These are phyloP conservation scores for Chalara sp. DNA, from an alignment of 2,329 filamentous ascomycete genomes.

Conservation along the genomic window DNA sequence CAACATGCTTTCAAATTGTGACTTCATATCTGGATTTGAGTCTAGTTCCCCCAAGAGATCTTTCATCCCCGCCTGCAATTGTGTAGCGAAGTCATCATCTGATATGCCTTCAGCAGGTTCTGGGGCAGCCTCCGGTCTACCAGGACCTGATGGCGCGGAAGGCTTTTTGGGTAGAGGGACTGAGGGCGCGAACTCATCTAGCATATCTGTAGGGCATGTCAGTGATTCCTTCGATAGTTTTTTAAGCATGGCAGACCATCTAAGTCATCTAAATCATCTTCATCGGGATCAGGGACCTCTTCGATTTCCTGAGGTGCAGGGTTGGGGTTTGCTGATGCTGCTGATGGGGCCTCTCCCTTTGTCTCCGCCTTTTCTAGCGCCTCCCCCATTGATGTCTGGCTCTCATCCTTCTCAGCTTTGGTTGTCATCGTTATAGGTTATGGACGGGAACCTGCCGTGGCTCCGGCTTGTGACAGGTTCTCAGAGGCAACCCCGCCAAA, in stretches of 20 bases:
- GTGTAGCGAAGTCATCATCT: conserved; percentile 76
- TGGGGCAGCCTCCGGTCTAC: conserved; percentile 19
- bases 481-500: background rate
- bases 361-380: background rate
- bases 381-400: conserved; percentile 4
- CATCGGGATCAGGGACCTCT: conserved; percentile 79
- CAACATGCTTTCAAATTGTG: conserved; percentile 72
- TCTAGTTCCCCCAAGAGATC: conserved; percentile 69
- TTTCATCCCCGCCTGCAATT: conserved; percentile 88
- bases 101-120: conserved; percentile 36
- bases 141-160: conserved; percentile 21
- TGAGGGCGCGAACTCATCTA: conserved; percentile 78
- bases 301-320: conserved; percentile 28
- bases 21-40: conserved; percentile 63
- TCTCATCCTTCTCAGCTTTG: conserved; percentile 16
- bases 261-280: conserved; percentile 85
- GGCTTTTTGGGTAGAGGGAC: conserved; percentile 45
- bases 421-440: conserved; percentile 14
- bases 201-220: conserved; percentile 56
- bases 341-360: conserved; percentile 1
- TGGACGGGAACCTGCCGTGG: background rate
- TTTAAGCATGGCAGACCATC: conserved; percentile 54
- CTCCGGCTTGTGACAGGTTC: conserved; percentile 6
- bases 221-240: background rate
- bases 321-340: conserved; percentile 3